Conservation (phyloP, 2,329 filamentous ascomycete genomes). For the Aspergillus oerlinghausenensis region DNA sequence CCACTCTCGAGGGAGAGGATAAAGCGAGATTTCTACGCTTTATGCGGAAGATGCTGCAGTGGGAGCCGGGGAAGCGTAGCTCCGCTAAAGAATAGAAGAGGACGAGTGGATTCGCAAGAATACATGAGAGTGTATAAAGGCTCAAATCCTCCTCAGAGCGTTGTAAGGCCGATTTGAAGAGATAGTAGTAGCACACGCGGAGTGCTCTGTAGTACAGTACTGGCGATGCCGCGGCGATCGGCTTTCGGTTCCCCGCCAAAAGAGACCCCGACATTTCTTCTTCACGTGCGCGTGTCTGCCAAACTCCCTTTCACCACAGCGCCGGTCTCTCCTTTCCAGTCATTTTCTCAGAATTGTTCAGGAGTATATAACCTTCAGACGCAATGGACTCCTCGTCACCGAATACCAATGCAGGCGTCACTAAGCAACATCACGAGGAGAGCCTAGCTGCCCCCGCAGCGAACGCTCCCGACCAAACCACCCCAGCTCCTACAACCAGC, state of each 20-base stretch:
- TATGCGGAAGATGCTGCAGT: constrained; percentile 36
- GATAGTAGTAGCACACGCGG: too few species aligned
- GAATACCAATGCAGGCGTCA: not conserved
- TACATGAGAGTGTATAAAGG: too few species aligned
- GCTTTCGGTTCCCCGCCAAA: constrained; percentile 25
- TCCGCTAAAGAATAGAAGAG: constrained; percentile 25
- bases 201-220: too few species aligned
- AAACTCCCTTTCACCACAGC: not conserved
- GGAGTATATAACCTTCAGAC: not conserved
- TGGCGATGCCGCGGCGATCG: constrained; percentile 19
- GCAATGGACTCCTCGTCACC: not conserved
- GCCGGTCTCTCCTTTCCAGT: not conserved
- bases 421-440: not conserved
- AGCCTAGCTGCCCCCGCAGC: not conserved
- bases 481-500: not conserved
- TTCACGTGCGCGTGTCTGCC: constrained; percentile 20
- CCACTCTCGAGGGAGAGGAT: constrained; percentile 30
- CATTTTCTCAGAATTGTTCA: not conserved
- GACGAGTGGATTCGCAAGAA: constrained; percentile 22
- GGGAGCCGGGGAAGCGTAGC: constrained; percentile 28
- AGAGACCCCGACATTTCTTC: constrained; percentile 1
- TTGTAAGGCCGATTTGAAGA: too few species aligned
- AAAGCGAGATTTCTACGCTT: constrained; percentile 28
- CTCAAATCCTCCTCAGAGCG: too few species aligned
- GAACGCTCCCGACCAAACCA: not conserved